Conservation (phyloP, 2,329 filamentous ascomycete genomes). For the Graphiopsis chlorocephala region DNA sequence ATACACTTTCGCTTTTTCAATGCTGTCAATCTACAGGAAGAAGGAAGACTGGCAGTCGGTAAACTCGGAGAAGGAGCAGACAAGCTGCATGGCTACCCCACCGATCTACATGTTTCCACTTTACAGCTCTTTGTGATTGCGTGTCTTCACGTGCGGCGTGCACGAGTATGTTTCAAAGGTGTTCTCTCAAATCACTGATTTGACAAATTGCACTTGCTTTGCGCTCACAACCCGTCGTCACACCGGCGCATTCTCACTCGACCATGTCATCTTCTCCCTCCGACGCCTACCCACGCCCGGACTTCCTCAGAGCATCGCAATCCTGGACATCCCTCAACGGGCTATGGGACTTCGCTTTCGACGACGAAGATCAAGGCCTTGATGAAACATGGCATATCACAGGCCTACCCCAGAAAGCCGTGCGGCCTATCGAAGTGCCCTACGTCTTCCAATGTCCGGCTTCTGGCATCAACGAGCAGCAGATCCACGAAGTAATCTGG, state of each 20-base stretch:
- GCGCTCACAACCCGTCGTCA: not conserved
- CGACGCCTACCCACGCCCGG: constrained; percentile 58
- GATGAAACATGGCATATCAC: constrained; percentile 52
- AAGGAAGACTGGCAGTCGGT: not conserved
- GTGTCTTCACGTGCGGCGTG: not conserved
- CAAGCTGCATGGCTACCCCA: not conserved
- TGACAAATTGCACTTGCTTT: not conserved
- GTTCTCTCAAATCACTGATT: not conserved
- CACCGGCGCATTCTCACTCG: not conserved
- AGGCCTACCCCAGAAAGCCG: constrained; percentile 50
- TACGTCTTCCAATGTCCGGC: constrained; percentile 65
- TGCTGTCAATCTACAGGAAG: not conserved
- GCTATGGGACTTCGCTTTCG: constrained; percentile 63
- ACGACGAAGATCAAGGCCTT: constrained; percentile 61
- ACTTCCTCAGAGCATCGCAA: constrained; percentile 58
- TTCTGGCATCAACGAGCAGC: constrained; percentile 60
- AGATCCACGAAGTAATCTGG: constrained; percentile 66
- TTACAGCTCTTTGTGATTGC: not conserved
- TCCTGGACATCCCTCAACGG: constrained; percentile 61
- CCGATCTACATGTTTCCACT: constrained; percentile 1
- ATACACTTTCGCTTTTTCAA: not conserved
- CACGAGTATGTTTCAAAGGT: not conserved
- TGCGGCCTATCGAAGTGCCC: constrained; percentile 59
- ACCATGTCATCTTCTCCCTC: not conserved
- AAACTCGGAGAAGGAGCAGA: not conserved